Base-by-base conservation (phyloP, 2,329 filamentous ascomycete species). In the Diplocarpon mali region DNA sequence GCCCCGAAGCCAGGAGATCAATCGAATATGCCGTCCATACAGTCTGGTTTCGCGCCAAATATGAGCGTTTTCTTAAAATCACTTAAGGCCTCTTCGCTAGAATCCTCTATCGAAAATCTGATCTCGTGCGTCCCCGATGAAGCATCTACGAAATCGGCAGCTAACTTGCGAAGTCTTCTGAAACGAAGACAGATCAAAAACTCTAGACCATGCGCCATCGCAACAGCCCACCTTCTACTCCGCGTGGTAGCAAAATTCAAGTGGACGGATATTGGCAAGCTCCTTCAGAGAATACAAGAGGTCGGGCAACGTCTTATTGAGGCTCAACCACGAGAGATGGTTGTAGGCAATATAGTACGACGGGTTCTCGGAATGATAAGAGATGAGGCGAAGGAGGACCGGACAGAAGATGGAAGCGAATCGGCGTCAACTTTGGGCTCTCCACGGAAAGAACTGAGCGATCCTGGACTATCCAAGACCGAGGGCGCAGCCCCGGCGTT, bases 271-370 rank as follows among this genome's bases (percentile, higher is more conserved):
- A 81, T 88, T 38, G 76, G 79, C 40, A 79, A 82, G 57, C 78
- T 98, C 40, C 78, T 96, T 47, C 76, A 82, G 56, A 80, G 85
- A 53, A 80, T 98, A 50, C 80, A 85, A 53, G 75, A 80, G 48
- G 80, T 90, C 17, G 92, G 92, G 45, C 75, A 79, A 55, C 77
- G 80, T 44, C 72, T 98, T 35, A 80, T 58, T 30, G 77, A 83
- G 44, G 89, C 92, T 7, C 87, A 94, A 58, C 90, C 90, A 13
- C 78, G 83, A 49, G 92, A 96, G 67, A 81, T 95, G 56, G 86
- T 88, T 5, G 87, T 95, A 36, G 90, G 88, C 42, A 98, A 98
- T 60, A 89, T 98, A 55, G 86, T 95, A 38, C 80, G 89, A 49
- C 80, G 92, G 50, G 85, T 96, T 2, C 70, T 98, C 31, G 85